Evolutionary conservation across 208 protist genomes (phyloP), one percentile per base, ranked within the genome.

Genomic region (Leishmania martiniquensis): DNA sequence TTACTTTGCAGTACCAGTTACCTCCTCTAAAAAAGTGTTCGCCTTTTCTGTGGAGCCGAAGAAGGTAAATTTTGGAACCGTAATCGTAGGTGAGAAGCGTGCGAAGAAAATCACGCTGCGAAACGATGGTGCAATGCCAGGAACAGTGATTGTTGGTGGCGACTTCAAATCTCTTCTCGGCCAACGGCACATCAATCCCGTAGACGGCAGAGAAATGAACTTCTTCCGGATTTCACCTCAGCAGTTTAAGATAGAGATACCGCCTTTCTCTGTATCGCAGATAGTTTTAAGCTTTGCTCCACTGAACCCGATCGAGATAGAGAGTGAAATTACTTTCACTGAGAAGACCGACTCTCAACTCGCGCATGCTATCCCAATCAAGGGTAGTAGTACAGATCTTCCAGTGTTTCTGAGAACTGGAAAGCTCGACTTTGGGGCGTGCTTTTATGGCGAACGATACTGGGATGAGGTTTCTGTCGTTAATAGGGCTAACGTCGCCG

Each of bases 391-490:
- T 45, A 90, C 90, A 0, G 84, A 87, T 29, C 80, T 94, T 57
- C 94, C 94, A 17, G 93, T 97, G 45, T 92, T 89, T 78, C 81
- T 97, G 15, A 85, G 86, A 12, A 89, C 76, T 6, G 52, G 66
- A 1, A 87, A 89, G 60, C 52, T 97, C 32, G 81, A 95, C 63
- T 94, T 96, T 67, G 72, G 82, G 6, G 95, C 91, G 71, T 97
- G 94, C 73, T 93, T 93, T 82, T 94, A 89, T 72, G 91, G 86
- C 47, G 83, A 81, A 29, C 85, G 78, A 25, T 97, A 97, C 82
- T 93, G 85, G 73, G 85, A 92, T 57, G 87, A 93, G 72, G 81
- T 95, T 45, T 85, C 54, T 9, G 75, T 97, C 4, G 78, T 77
- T 5, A 97, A 96, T 77, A 82, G 80, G 22, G 86, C 87, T n/a